Base-by-base conservation (phyloP, 1,284 basidiomycete genomes). In the Coniophora puteana region DNA sequence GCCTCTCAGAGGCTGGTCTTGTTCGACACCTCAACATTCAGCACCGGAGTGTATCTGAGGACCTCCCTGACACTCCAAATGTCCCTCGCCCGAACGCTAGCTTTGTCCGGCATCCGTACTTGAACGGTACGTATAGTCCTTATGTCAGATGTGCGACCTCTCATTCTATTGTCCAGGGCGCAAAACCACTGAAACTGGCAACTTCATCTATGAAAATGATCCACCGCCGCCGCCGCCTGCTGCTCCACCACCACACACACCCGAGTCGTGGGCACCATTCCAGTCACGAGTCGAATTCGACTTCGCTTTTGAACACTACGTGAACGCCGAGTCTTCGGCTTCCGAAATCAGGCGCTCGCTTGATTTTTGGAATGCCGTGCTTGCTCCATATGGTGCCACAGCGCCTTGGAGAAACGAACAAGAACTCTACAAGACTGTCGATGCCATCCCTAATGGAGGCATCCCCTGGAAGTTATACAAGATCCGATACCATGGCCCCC, bases 381-480 rank as follows among this genome's bases (percentile, higher is more conserved):
- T 47, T 11, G n/a, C 39, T 3, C 26, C 43, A 22, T 38, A 16
- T 28, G 51, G 46, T 25, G 42, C 20, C 5, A 35, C 37, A 10
- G 21, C 42, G 11, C 58, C 61, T 0, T 64, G 59, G 51, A 50
- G 45, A 40, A 47, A 37, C 3, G 23, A 45, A 13, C 36, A 48
- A 5, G 45, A 57, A 4, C 32, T 64, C 1, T 54, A 57, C 35
- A 36, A 43, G 2, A 54, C 51, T 5, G 61, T 63, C 37, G 59
- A 64, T 36, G 14, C 42, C 2, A 61, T 58, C 12, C 42, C 50
- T 28, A 31, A 33, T 18, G 59, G 59, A 8, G 43, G 41, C 25
- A 44, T 49, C 3, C 51, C 57, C 2, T 63, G 58, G 57, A 41
- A 51, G 29, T 46, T 41, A 12, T 49, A 48, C 31, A 38, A 45